Conservation (phyloP, 306 rosid species). For the Cajanus cajan region DNA sequence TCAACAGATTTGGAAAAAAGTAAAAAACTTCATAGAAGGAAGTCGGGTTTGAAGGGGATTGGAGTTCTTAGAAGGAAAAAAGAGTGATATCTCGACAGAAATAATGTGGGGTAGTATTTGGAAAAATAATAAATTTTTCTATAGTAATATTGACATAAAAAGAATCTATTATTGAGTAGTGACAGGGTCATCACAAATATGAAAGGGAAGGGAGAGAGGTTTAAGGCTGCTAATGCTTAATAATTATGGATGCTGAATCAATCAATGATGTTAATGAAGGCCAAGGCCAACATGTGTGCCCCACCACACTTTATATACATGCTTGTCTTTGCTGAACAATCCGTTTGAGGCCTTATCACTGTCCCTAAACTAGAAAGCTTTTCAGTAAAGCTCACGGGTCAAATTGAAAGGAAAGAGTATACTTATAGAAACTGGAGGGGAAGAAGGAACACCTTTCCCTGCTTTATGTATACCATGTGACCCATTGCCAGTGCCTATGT, state of each 20-base stretch:
- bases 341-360: slow-evolving; percentile 24
- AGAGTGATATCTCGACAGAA: too few relatives aligned
- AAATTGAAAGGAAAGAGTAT: slow-evolving; percentile 33
- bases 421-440: slow-evolving; percentile 7
- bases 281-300: slow-evolving; percentile 32
- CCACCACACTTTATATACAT: slow-evolving; percentile 32
- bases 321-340: slow-evolving; percentile 34
- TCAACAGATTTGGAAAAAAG: too few relatives aligned
- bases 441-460: not conserved
- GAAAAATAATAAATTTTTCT: too few relatives aligned
- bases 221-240: slow-evolving; percentile 23
- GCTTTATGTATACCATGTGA: slow-evolving; percentile 33
- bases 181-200: not conserved
- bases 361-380: slow-evolving; percentile 28
- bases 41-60: too few relatives aligned
- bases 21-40: too few relatives aligned
- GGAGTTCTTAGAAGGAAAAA: too few relatives aligned
- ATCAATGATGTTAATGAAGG: slow-evolving; percentile 29
- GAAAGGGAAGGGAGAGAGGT: not conserved
- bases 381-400: slow-evolving; percentile 25
- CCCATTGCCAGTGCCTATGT: slow-evolving; percentile 22
- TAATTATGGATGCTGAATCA: slow-evolving; percentile 26
- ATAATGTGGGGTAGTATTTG: too few relatives aligned
- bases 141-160: too few relatives aligned
- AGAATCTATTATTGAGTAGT: too few relatives aligned